phyloP scores from a whole-genome alignment of 768 basidiomycete genomes.

The Agaricus subrufescens region DNA sequence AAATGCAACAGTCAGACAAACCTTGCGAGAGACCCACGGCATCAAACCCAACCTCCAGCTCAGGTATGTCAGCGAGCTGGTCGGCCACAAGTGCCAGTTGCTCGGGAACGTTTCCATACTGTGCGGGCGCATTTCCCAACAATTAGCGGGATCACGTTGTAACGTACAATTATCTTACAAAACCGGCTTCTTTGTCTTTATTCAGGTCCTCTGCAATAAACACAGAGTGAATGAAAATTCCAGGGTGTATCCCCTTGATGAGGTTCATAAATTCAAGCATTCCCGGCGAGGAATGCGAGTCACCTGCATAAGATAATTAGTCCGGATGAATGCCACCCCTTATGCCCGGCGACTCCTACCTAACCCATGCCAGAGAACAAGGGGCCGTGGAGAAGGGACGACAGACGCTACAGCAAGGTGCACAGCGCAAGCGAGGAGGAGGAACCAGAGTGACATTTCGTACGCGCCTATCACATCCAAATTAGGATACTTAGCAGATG shows the following conservation, averaged over 20 bases:
- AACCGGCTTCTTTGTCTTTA: slow-evolving; percentile 64
- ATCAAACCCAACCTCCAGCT: slow-evolving; percentile 71
- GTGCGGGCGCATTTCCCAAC: not conserved
- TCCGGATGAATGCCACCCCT: not conserved
- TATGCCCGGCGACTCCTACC: slow-evolving; percentile 24
- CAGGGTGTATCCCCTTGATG: slow-evolving; percentile 62
- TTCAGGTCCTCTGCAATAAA: slow-evolving; percentile 60
- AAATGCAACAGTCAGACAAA: slow-evolving; percentile 14
- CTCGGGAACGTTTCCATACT: slow-evolving; percentile 78
- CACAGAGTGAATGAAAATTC: slow-evolving; percentile 74
- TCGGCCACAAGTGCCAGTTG: slow-evolving; percentile 62
- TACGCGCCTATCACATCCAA: not conserved
- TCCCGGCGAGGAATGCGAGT: slow-evolving; percentile 68
- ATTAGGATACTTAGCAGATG: not conserved
- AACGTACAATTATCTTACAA: slow-evolving; percentile 45
- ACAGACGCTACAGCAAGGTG: not conserved
- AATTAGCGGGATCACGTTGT: not conserved
- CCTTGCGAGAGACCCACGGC: slow-evolving; percentile 90
- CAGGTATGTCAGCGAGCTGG: slow-evolving; percentile 59
- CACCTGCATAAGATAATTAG: slow-evolving; percentile 53
- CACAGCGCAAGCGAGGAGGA: not conserved
- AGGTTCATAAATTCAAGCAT: slow-evolving; percentile 60
- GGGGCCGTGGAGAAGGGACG: slow-evolving; percentile 34
- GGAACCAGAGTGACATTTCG: not conserved
- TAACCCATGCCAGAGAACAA: slow-evolving; percentile 77